Evolutionary conservation across 2,329 filamentous ascomycete genomes (phyloP).

Genomic region (Epichloe gansuensis): DNA sequence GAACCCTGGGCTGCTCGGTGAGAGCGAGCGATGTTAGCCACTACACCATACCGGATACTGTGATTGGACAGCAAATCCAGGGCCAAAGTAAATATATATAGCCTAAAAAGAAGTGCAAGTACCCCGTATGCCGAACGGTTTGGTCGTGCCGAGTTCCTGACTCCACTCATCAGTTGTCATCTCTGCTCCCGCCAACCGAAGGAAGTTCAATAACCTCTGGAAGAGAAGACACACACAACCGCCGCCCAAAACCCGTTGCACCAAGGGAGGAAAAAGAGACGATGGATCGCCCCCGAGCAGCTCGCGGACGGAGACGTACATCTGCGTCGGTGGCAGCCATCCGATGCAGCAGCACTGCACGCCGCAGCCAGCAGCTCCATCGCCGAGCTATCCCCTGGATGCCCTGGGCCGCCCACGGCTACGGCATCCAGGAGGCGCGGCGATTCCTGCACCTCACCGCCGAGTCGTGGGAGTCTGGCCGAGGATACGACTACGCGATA

Average conservation of each 20-base stretch:
- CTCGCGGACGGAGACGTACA: constrained; percentile 6
- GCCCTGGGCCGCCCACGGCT: constrained; percentile 10
- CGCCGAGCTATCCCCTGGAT: constrained; percentile 10
- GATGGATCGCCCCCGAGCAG: constrained; percentile 4
- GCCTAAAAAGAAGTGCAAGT: no score
- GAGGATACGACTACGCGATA: constrained; percentile 9
- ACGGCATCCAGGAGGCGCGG: constrained; percentile 6
- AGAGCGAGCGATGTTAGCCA: constrained; percentile 26
- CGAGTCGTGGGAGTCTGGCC: constrained; percentile 5
- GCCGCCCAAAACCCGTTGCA: no score
- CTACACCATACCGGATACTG: constrained; percentile 22
- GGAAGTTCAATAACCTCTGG: no score
- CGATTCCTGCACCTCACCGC: constrained; percentile 3
- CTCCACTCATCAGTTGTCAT: not conserved
- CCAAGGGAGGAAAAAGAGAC: no score
- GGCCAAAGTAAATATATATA: not conserved
- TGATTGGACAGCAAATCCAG: fast-evolving
- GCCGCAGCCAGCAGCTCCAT: constrained; percentile 7
- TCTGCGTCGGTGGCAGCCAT: constrained; percentile 9
- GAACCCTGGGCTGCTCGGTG: constrained; percentile 25
- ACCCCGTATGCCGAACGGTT: no score
- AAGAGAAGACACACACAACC: no score
- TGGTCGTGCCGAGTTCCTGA: no score
- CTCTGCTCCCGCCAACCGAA: no score
- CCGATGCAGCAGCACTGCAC: constrained; percentile 4